Evolutionary conservation across 352 stramenopile species (phyloP), one percentile per base, ranked within the genome.

Genomic region (Pythium aristosporum): DNA sequence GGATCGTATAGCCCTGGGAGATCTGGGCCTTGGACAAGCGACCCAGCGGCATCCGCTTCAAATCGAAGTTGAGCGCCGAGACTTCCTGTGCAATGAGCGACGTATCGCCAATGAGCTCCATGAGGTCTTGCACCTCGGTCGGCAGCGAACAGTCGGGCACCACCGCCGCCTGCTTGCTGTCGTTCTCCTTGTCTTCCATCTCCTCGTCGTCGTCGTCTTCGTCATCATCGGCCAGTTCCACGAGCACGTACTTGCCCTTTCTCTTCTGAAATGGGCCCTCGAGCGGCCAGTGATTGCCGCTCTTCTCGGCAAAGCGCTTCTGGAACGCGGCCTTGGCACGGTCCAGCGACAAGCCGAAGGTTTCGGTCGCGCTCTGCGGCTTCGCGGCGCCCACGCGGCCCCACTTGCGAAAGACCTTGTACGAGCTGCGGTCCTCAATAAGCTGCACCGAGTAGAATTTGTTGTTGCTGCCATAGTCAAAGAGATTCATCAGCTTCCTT

Each of bases 391-490:
- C 82, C 2, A 91, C 79, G 30, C 82, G 79, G 42, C 82, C 82
- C 82, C 82, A 91, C 57, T 87, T 87, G 53, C 79, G 80, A 61
- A 86, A 91, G 10, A 87, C 74, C 53, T 72, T 77, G 69, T 67
- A 88, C 0, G 57, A 54, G 10, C 69, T 49, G 20, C 67, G 46
- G 48, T 82, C 71, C 30, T 87, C 55, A 53, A 91, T 77, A 51
- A 91, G 62, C 65, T 91, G 82, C 49, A 85, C 56, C 74, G 79
- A 83, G 74, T 91, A 91, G 47, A 81, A 91, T 60, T 91, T 91
- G 68, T 91, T 91, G 77, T 87, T 88, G 8, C 82, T 86, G 21
- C 23, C 85, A 5, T 79, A 84, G 23, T 41, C 15, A 36, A 21
- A 28, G 4, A 39, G 30, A 16, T 10, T 9, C 25, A 30, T 30